These are phyloP conservation scores for Glebionis coronaria DNA, from an alignment of 129 eudicot species.

Conservation along the genomic window DNA sequence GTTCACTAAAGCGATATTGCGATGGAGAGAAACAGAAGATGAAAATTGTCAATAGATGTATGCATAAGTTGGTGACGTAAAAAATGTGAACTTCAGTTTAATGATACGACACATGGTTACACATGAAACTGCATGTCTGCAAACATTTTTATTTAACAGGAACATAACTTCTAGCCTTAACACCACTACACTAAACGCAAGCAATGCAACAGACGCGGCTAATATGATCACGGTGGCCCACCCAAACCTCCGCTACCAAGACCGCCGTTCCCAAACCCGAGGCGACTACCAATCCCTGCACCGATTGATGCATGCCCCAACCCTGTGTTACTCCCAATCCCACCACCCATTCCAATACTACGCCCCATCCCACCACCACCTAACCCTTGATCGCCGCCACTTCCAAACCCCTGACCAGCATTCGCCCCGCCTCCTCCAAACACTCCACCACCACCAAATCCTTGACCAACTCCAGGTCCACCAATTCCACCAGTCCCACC, in stretches of 20 bases:
- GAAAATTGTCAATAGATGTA: too few relatives aligned
- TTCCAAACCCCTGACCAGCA: slow-evolving; percentile 30
- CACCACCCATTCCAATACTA: slow-evolving; percentile 32
- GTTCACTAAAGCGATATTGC: too few relatives aligned
- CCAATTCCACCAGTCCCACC: slow-evolving; percentile 18
- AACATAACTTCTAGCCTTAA: neutral
- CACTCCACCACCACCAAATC: slow-evolving; percentile 35
- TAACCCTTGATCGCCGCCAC: slow-evolving; percentile 25
- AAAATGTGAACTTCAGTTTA: too few relatives aligned
- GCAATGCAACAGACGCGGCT: slow-evolving; percentile 23
- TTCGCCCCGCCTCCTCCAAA: slow-evolving; percentile 30
- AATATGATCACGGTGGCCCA: slow-evolving; percentile 24
- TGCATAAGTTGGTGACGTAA: too few relatives aligned
- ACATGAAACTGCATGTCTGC: slow-evolving; percentile 20
- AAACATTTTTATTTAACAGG: neutral
- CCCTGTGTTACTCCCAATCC: slow-evolving; percentile 28
- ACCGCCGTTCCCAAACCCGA: slow-evolving; percentile 31
- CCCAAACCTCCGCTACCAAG: slow-evolving; percentile 23
- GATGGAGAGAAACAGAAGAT: too few relatives aligned
- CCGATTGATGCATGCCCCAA: slow-evolving; percentile 29
- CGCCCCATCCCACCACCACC: slow-evolving; percentile 34
- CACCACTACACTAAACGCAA: neutral
- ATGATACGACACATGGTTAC: neutral
- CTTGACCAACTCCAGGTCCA: slow-evolving; percentile 27
- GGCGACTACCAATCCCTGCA: slow-evolving; percentile 28